Percentiles rank a stretch among this genome's conserved stretches.
phyloP scores from a whole-genome alignment of 352 stramenopile species.

The Globisporangium sylvaticum region DNA sequence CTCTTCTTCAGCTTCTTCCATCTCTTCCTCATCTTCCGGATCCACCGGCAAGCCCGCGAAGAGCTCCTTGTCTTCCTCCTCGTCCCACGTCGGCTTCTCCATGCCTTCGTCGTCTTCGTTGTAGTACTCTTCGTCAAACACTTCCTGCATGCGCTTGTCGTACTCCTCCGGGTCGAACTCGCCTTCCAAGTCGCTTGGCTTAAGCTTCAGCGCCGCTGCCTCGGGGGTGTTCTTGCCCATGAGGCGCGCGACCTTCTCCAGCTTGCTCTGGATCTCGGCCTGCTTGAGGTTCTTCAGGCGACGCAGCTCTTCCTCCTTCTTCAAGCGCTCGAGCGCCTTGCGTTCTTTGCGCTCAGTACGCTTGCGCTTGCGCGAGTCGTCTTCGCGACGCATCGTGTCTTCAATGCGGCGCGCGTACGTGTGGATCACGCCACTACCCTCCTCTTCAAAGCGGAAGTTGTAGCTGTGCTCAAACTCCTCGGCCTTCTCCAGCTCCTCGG shows the following conservation, averaged over 20 bases:
- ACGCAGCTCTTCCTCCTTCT: conserved; percentile 96
- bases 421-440: conserved; percentile 82
- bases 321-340: conserved; percentile 93
- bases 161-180: conserved; percentile 97
- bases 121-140: conserved; percentile 99
- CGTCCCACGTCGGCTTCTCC: conserved; percentile 76
- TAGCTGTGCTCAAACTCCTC: conserved; percentile 98
- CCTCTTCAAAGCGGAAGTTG: conserved; percentile 99
- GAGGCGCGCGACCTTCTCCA: conserved; percentile 89
- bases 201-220: conserved; percentile 39
- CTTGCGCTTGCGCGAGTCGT: conserved; percentile 95
- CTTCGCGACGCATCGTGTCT: conserved; percentile 92
- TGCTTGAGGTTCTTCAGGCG: conserved; percentile 98
- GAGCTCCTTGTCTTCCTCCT: conserved; percentile 81
- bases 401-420: conserved; percentile 82
- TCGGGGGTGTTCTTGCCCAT: conserved; percentile 66
- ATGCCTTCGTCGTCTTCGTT: conserved; percentile 65
- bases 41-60: conserved; percentile 71
- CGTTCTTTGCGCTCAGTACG: conserved; percentile 91
- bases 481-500: conserved; percentile 90
- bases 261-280: conserved; percentile 92
- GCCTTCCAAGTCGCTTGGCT: conserved; percentile 84
- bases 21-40: conserved; percentile 53
- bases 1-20: conserved; percentile 21
- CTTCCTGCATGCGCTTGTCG: conserved; percentile 93